phyloP scores from a whole-genome alignment of 2,329 filamentous ascomycete species.

The Ophiostoma montium region DNA sequence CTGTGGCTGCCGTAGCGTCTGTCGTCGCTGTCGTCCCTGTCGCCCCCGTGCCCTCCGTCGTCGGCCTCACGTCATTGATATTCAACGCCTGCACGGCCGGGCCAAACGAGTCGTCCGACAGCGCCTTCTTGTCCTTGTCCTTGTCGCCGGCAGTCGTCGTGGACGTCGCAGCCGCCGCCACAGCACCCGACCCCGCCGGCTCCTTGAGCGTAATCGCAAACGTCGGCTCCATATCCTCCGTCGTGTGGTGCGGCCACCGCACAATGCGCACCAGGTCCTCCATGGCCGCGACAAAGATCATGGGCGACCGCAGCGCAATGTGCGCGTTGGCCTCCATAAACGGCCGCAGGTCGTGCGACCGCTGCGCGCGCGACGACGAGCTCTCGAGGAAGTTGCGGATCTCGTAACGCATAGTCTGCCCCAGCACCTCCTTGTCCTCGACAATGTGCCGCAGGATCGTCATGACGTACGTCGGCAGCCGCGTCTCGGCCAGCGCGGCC shows the following conservation, averaged over 20 bases:
- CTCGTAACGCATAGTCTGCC: conserved; percentile 82
- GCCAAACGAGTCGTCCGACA: conserved; percentile 27
- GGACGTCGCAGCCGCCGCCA: not conserved
- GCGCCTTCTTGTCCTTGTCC: not conserved
- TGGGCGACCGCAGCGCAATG: conserved; percentile 65
- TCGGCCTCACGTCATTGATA: conserved; percentile 41
- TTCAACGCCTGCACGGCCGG: conserved; percentile 30
- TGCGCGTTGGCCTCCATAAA: conserved; percentile 70
- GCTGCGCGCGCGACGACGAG: conserved; percentile 35
- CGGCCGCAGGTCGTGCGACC: conserved; percentile 51
- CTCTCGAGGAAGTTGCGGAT: conserved; percentile 62
- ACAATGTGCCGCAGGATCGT: conserved; percentile 82
- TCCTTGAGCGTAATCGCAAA: conserved; percentile 8
- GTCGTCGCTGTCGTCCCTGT: too few relatives aligned
- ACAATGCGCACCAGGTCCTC: conserved; percentile 76
- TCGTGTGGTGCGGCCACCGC: conserved; percentile 32
- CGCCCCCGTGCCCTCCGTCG: conserved; percentile 34
- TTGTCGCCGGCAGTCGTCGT: not conserved
- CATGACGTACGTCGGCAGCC: conserved; percentile 52
- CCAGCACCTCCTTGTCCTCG: conserved; percentile 82
- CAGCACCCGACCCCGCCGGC: too few relatives aligned
- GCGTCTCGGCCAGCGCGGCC: conserved; percentile 48
- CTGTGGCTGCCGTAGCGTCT: not conserved
- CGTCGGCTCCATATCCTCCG: not conserved
- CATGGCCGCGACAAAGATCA: conserved; percentile 74